These are phyloP conservation scores for Cryptosporidium viatorum DNA, from an alignment of 169 alveolate species.

Conservation along the genomic window DNA sequence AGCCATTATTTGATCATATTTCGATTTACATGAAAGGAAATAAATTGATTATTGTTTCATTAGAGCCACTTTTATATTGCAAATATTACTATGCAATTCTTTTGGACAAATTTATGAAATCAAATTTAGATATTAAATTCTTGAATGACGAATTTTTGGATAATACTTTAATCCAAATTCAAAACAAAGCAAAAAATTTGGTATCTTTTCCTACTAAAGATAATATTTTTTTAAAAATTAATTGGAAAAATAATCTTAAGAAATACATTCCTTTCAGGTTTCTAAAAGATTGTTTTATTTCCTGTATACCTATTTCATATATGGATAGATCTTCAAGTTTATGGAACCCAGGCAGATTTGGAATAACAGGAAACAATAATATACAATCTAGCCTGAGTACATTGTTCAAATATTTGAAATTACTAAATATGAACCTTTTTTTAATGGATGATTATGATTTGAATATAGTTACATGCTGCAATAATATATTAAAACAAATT, in stretches of 20 bases:
- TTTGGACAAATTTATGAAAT: conserved; percentile 12
- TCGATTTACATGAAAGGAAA: not conserved
- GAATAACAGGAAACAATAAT: conserved; percentile 41
- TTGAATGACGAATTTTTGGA: not conserved
- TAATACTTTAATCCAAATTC: not conserved
- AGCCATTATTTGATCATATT: not conserved
- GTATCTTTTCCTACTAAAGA: not conserved
- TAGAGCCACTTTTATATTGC: conserved; percentile 36
- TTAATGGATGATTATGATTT: not conserved
- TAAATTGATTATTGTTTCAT: not conserved
- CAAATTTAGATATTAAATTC: not conserved
- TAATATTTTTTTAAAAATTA: not conserved
- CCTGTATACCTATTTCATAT: conserved; percentile 38
- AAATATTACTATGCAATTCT: conserved; percentile 25
- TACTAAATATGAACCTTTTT: conserved; percentile 38
- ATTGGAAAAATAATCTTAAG: not conserved
- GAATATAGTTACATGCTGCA: conserved; percentile 9
- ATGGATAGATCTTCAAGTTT: conserved; percentile 22
- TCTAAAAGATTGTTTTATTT: conserved; percentile 28
- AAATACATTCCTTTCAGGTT: conserved; percentile 26
- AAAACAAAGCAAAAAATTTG: not conserved
- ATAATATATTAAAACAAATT: conserved; percentile 16
- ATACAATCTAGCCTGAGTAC: not conserved
- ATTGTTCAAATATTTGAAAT: conserved; percentile 30
- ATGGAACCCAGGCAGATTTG: conserved; percentile 68